Evolutionary conservation across 164 flowering plant genomes (phyloP).

Genomic region (Sedum album): DNA sequence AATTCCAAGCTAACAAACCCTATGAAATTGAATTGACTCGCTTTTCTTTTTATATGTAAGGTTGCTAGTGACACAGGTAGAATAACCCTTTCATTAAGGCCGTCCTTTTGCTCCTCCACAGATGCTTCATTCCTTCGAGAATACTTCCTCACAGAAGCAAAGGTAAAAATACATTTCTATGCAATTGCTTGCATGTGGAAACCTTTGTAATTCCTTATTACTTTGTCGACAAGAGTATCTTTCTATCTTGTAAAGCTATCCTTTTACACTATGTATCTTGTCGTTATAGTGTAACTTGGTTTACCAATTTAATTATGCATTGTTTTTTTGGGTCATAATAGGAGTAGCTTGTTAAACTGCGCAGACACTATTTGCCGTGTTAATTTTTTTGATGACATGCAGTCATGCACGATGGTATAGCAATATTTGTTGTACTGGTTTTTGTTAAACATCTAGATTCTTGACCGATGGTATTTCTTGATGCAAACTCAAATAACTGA

Average conservation of each 20-base stretch:
- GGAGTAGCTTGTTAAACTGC: background rate
- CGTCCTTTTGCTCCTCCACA: conserved; percentile 66
- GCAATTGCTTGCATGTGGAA: background rate
- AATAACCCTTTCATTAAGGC: conserved; percentile 77
- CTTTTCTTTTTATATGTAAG: conserved; percentile 22
- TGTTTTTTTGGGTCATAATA: background rate
- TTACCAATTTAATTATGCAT: background rate
- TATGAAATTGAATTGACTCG: background rate
- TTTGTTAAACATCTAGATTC: too few relatives aligned
- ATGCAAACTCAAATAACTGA: background rate
- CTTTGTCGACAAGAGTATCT: background rate
- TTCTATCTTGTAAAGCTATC: too few relatives aligned
- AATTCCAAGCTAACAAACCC: background rate
- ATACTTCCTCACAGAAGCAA: conserved; percentile 63
- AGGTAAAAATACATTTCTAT: conserved; percentile 31
- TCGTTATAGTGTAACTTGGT: background rate
- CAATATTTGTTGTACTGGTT: too few relatives aligned
- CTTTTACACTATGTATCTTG: background rate
- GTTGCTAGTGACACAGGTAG: conserved; percentile 51
- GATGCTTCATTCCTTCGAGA: conserved; percentile 79
- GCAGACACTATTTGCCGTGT: too few relatives aligned
- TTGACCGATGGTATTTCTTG: too few relatives aligned
- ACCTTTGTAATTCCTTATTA: background rate
- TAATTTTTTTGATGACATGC: too few relatives aligned
- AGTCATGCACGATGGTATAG: too few relatives aligned